phyloP scores from a whole-genome alignment of 2,329 filamentous ascomycete genomes.

The Colletotrichum cereale region DNA sequence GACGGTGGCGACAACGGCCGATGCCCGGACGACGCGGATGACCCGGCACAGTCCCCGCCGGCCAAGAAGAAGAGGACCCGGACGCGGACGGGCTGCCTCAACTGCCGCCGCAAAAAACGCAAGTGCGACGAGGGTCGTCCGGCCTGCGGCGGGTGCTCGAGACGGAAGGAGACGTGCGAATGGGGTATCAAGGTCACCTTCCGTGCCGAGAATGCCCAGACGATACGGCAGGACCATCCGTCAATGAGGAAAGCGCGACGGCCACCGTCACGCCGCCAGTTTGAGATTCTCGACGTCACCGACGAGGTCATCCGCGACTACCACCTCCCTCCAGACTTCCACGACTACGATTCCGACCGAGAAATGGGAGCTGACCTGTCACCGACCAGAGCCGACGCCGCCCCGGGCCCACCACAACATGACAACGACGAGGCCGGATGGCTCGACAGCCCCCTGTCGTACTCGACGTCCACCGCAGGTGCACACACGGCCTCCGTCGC shows the following conservation, averaged over 20 bases:
- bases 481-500: slow-evolving; percentile 13
- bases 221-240: slow-evolving; percentile 49
- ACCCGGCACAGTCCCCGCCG: slow-evolving; percentile 11
- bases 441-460: slow-evolving; percentile 27
- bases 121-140: slow-evolving; percentile 54
- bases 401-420: neutral
- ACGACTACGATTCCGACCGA: slow-evolving; percentile 32
- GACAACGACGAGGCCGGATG: slow-evolving; percentile 21
- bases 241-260: slow-evolving; percentile 50
- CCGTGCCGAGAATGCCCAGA: slow-evolving; percentile 52
- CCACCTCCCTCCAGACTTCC: slow-evolving; percentile 42
- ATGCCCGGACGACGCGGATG: slow-evolving; percentile 22
- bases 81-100: slow-evolving; percentile 53
- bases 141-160: slow-evolving; percentile 51
- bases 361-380: slow-evolving; percentile 19
- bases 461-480: slow-evolving; percentile 31
- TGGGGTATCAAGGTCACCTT: slow-evolving; percentile 55
- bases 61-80: slow-evolving; percentile 48
- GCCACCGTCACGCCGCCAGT: slow-evolving; percentile 44
- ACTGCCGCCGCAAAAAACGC: slow-evolving; percentile 54
- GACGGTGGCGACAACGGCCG: slow-evolving; percentile 9
- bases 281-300: slow-evolving; percentile 54
- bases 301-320: slow-evolving; percentile 54
- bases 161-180: slow-evolving; percentile 50
- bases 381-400: neutral